Conservation (phyloP, 768 basidiomycete species). For the Phylloporus sp. region DNA sequence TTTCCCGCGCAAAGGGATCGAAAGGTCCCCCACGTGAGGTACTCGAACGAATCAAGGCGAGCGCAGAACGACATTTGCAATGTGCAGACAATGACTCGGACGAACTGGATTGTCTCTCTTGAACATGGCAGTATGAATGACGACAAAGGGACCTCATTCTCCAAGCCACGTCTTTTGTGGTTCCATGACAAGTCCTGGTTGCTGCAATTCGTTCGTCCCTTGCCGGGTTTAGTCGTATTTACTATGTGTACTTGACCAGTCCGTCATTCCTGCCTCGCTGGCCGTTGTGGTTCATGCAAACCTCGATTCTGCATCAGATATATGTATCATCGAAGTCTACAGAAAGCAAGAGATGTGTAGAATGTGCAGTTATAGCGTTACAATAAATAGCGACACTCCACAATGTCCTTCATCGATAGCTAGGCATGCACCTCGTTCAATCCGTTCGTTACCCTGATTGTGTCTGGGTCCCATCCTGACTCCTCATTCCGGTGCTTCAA, state of each 20-base stretch:
- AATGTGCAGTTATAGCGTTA: slow-evolving; percentile 15
- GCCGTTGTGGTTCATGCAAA: not conserved
- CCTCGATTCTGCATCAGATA: not conserved
- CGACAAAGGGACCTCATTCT: too few relatives aligned
- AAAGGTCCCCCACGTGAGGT: slow-evolving; percentile 40
- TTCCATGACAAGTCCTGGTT: too few relatives aligned
- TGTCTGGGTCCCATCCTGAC: slow-evolving; percentile 25
- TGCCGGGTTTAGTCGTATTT: too few relatives aligned
- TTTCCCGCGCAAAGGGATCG: slow-evolving; percentile 9
- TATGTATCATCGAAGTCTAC: not conserved
- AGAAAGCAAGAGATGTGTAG: not conserved
- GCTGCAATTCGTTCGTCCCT: too few relatives aligned
- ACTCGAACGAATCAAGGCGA: slow-evolving; percentile 35
- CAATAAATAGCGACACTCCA: slow-evolving; percentile 10
- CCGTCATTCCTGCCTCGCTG: too few relatives aligned
- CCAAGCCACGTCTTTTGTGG: not conserved
- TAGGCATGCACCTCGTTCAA: slow-evolving; percentile 18
- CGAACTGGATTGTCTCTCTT: slow-evolving; percentile 45
- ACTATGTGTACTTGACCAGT: too few relatives aligned
- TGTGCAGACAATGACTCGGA: slow-evolving; percentile 37
- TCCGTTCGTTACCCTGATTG: slow-evolving; percentile 12
- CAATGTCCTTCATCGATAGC: not conserved
- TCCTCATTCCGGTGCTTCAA: slow-evolving; percentile 31
- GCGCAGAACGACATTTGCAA: slow-evolving; percentile 18
- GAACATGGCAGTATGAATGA: slow-evolving; percentile 13